Evolutionary conservation across 169 alveolate genomes (phyloP).

Genomic region (Eimeria mitis): DNA sequence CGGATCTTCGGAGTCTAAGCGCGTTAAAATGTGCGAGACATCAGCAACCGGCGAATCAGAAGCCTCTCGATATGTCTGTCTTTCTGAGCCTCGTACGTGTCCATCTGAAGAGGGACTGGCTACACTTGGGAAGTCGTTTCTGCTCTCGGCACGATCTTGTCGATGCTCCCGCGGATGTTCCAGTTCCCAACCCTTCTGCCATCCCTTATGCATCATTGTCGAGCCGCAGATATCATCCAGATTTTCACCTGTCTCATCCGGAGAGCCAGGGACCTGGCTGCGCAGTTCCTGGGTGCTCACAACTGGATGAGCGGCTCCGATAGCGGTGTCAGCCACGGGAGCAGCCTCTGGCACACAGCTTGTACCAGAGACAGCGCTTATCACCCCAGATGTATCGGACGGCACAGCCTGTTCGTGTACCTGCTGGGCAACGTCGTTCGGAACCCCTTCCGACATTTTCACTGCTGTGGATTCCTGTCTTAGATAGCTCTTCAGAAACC

Average conservation of each 20-base stretch:
- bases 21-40: not conserved
- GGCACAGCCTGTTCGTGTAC: not conserved
- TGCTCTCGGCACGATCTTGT: not conserved
- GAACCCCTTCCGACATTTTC: slow-evolving; percentile 2
- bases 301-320: not conserved
- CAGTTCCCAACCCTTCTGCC: slow-evolving; percentile 16
- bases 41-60: not conserved
- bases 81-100: not conserved
- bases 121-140: not conserved
- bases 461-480: not conserved
- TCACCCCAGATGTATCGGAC: not conserved
- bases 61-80: not conserved
- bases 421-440: not conserved
- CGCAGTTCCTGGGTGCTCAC: not conserved
- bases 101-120: not conserved
- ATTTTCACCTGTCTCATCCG: not conserved
- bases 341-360: not conserved
- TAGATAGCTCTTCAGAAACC: slow-evolving; percentile 64
- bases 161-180: not conserved
- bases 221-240: not conserved
- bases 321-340: not conserved
- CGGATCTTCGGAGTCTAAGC: slow-evolving; percentile 24
- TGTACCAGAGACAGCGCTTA: not conserved
- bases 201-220: not conserved
- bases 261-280: not conserved